Base-by-base conservation (phyloP, 805 yeast genomes). In the Cyberlindnera americana region DNA sequence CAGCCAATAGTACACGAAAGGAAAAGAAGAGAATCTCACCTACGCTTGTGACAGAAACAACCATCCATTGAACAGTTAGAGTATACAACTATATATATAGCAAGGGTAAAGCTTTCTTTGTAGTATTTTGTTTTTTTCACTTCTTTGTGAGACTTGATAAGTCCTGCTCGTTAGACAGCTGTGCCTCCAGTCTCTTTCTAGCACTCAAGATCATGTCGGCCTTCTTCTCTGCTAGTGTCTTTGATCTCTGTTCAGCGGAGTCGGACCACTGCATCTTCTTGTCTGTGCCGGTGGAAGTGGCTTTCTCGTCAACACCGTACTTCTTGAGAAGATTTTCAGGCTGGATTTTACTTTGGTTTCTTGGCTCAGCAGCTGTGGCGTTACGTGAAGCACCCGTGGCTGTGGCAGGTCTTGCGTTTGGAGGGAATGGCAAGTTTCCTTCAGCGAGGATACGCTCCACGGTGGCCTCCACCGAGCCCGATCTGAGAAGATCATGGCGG, bases 391-490 rank as follows among this genome's bases (percentile, higher is more conserved):
- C 46, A 22, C 35, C 42, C 16, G 47, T 43, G 13, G 44, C 10
- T 3, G 33, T 36, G 17, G 38, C 33, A 14, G 48, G 40, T 38
- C n/a, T 44, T 44, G 54, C 41, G 19, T 50, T 54, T 5, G 76
- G 73, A 6, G 86, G 83, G 42, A 60, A 65, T 15, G 88, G 86
- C 37, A 83, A 70, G 13, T 65, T 63, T 11, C 83, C 81, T 27
- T 72, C 76, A 37, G 73, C 72, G 57, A 91, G 68, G 47, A 75
- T 80, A 31, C 79, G 72, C 37, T 88, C 85, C 9, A 89, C 80
- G 0, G 98, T 90, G 8, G 62, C 73, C 59, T 87, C 90, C 1
- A 90, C 90, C 7, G 84, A 80, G 0, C 95, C 95, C 0, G 93
- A 78, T 43, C 77, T 69, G 53, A 81, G 78, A 46, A 93, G 71